These are phyloP conservation scores for Astrothelium subdiscretum DNA, from an alignment of 495 filamentous ascomycete species.

Conservation along the genomic window DNA sequence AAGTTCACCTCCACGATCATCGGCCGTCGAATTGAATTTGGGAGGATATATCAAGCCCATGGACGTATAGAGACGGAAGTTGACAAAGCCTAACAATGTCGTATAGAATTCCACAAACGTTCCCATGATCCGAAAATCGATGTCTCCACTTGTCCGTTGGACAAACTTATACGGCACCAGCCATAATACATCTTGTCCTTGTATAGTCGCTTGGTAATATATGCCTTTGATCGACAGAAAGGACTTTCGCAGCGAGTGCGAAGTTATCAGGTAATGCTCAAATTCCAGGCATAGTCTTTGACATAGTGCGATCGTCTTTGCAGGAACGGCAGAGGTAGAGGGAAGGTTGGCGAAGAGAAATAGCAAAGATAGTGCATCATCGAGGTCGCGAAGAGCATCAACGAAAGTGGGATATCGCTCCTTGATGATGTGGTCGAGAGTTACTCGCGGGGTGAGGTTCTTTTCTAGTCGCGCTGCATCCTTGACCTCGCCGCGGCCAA, in stretches of 20 bases:
- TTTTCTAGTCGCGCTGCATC: slow-evolving; percentile 79
- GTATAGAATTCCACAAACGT: slow-evolving; percentile 99
- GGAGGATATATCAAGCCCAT: slow-evolving; percentile 88
- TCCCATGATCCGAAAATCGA: slow-evolving; percentile 97
- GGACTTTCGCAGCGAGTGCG: slow-evolving; percentile 81
- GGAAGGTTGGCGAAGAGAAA: slow-evolving; percentile 97
- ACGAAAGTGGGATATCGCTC: slow-evolving; percentile 96
- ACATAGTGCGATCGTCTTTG: slow-evolving; percentile 87
- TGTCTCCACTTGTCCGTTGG: slow-evolving; percentile 78
- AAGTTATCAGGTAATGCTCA: slow-evolving; percentile 89
- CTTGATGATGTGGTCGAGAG: slow-evolving; percentile 90
- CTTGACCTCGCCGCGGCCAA: slow-evolving; percentile 80
- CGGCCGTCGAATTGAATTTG: slow-evolving; percentile 76
- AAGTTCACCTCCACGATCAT: slow-evolving; percentile 80
- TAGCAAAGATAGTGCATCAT: slow-evolving; percentile 92
- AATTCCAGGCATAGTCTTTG: slow-evolving; percentile 87
- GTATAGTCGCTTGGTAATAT: slow-evolving; percentile 97
- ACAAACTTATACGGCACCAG: slow-evolving; percentile 95
- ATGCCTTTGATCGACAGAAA: slow-evolving; percentile 99
- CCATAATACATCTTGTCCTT: slow-evolving; percentile 97
- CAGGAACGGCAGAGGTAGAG: slow-evolving; percentile 69
- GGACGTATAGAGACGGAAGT: slow-evolving; percentile 84
- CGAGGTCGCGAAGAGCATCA: slow-evolving; percentile 86
- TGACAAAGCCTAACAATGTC: slow-evolving; percentile 87
- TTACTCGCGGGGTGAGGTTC: slow-evolving; percentile 72